Conservation (phyloP, 2,329 filamentous ascomycete species). For the Fusarium sterilihyphosum region DNA sequence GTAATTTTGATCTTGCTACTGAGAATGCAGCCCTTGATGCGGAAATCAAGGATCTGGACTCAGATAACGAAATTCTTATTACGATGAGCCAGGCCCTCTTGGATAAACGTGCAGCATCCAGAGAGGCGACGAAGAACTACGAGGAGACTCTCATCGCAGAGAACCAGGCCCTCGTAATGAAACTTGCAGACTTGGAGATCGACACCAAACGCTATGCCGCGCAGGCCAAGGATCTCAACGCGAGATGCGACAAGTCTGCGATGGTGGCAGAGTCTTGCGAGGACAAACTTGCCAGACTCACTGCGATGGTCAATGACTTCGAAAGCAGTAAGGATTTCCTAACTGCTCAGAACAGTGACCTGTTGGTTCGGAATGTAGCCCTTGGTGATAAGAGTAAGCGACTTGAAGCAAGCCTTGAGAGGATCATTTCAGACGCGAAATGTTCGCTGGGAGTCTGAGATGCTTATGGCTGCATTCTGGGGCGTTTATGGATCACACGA, state of each 20-base stretch:
- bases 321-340: neutral
- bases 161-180: too few species aligned
- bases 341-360: neutral
- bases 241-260: too few species aligned
- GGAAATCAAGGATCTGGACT: neutral
- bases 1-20: neutral
- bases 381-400: neutral
- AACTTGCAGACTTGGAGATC: too few species aligned
- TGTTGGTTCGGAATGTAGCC: neutral
- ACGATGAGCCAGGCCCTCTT: neutral
- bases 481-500: rapidly evolving
- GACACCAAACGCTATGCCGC: neutral
- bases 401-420: neutral
- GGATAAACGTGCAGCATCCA: neutral
- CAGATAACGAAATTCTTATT: neutral
- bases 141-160: neutral
- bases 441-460: neutral
- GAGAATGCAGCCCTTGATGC: neutral
- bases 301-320: neutral
- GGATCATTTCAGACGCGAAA: neutral
- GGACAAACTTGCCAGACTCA: too few species aligned
- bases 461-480: rapidly evolving
- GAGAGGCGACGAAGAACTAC: rapidly evolving
- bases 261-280: too few species aligned
- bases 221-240: neutral